Conservation (phyloP, 352 stramenopile genomes). For the Phytopythium mirpurense region DNA sequence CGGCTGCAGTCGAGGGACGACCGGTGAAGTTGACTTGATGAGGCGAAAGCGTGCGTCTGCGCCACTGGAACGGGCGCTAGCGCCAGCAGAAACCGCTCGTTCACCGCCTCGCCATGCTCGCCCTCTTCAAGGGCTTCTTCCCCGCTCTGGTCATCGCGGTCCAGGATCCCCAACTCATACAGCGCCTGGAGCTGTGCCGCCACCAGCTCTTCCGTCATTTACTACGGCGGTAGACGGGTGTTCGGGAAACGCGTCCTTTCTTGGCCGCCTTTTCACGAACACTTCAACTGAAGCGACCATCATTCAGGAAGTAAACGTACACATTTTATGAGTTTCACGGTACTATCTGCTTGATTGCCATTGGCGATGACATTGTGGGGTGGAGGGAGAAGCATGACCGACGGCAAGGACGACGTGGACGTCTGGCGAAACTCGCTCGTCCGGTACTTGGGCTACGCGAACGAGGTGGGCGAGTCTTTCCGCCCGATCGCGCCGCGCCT, state of each 20-base stretch:
- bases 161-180: conserved; percentile 40
- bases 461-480: conserved; percentile 88
- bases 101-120: background rate
- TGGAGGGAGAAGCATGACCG: background rate
- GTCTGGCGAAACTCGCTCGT: conserved; percentile 85
- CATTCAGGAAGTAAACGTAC: conserved; percentile 4
- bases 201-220: conserved; percentile 29
- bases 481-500: conserved; percentile 64
- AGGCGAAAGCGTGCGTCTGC: background rate
- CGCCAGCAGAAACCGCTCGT: conserved; percentile 18
- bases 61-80: conserved; percentile 14
- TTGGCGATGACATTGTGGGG: no score
- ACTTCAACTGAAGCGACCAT: background rate
- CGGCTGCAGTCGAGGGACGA: background rate
- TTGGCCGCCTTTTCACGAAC: conserved; percentile 1
- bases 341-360: no score
- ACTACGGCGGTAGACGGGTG: no score
- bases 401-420: conserved; percentile 23
- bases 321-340: conserved; percentile 1
- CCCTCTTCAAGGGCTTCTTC: conserved; percentile 4
- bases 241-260: conserved; percentile 11
- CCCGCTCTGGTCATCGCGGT: conserved; percentile 19
- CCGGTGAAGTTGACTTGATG: background rate
- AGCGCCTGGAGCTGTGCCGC: conserved; percentile 45
- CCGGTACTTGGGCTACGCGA: conserved; percentile 86